Percentiles rank a stretch among this genome's conserved stretches.
phyloP scores from a whole-genome alignment of 139 green algal genomes.

The Chlamydomonas sp. region DNA sequence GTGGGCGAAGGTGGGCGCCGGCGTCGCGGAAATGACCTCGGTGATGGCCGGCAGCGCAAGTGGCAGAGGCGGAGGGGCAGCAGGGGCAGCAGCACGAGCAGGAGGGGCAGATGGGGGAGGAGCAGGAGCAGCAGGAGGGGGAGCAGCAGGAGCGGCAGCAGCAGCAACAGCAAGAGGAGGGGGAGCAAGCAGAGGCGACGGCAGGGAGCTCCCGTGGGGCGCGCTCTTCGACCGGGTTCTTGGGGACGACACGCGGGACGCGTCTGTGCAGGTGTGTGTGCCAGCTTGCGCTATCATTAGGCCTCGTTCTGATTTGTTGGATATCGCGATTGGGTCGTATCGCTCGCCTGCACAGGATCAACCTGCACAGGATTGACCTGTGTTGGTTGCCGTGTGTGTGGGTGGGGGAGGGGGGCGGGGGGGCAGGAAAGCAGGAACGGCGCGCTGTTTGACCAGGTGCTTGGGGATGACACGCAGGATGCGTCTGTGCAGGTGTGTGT shows the following conservation, averaged over 20 bases:
- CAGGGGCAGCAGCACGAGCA: not conserved
- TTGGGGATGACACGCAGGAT: conserved; percentile 21
- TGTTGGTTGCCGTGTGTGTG: too few species aligned
- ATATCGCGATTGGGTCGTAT: too few species aligned
- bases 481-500: not conserved
- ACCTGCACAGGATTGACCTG: too few species aligned
- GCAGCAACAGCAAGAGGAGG: not conserved
- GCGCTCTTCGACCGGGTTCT: conserved; percentile 27
- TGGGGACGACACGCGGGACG: conserved; percentile 15
- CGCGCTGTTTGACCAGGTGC: conserved; percentile 22
- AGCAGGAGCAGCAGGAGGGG: too few species aligned
- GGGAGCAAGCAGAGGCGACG: not conserved
- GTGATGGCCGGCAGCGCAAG: not conserved
- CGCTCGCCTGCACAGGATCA: too few species aligned
- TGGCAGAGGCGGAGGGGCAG: not conserved
- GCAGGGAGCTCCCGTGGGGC: conserved; percentile 22
- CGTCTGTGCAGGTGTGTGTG: not conserved
- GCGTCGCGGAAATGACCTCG: conserved; percentile 9
- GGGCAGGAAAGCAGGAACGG: too few species aligned
- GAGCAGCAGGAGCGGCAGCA: not conserved
- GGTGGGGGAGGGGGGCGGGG: too few species aligned
- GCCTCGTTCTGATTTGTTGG: too few species aligned
- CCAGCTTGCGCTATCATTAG: too few species aligned
- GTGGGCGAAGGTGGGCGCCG: conserved; percentile 47
- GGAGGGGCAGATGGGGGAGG: not conserved